Evolutionary conservation across 805 yeast genomes (phyloP).

Genomic region (Wickerhamiella alocasiicola): DNA sequence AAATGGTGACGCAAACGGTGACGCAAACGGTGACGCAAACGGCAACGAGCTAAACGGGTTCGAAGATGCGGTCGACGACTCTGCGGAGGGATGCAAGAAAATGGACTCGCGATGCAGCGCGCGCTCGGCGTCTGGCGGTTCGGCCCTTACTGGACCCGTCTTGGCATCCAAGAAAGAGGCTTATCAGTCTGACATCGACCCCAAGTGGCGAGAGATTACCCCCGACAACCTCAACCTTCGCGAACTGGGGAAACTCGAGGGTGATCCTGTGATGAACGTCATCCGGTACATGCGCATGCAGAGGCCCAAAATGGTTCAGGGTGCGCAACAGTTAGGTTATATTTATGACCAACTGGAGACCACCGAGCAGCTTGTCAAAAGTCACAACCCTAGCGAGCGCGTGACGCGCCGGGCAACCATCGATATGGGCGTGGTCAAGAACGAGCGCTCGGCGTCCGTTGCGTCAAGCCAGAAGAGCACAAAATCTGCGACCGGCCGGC

Average conservation of each 20-base stretch:
- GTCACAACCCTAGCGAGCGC: slow-evolving; percentile 5
- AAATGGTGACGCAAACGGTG: neutral
- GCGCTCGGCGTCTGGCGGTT: neutral
- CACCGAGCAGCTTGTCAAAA: slow-evolving; percentile 19
- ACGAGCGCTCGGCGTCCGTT: slow-evolving; percentile 2
- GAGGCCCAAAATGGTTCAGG: slow-evolving; percentile 34
- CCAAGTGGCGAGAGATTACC: neutral
- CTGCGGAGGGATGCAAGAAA: neutral
- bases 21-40: neutral
- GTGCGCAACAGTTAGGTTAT: slow-evolving; percentile 28
- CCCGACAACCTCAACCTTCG: slow-evolving; percentile 18
- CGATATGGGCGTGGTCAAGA: slow-evolving; percentile 3
- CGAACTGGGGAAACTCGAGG: slow-evolving; percentile 15
- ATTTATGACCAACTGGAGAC: slow-evolving; percentile 28
- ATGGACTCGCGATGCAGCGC: no score
- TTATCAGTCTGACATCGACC: neutral
- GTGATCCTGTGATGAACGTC: slow-evolving; percentile 19
- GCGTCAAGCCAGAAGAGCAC: slow-evolving; percentile 9
- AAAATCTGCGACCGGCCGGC: slow-evolving; percentile 4
- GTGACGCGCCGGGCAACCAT: slow-evolving; percentile 7
- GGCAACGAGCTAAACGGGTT: neutral
- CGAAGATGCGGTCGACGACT: neutral
- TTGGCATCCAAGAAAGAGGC: neutral
- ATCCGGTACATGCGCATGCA: slow-evolving; percentile 30
- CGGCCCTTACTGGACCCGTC: slow-evolving; percentile 7